Percentiles rank a stretch among this genome's conserved stretches.
phyloP scores from a whole-genome alignment of 495 filamentous ascomycete species.

The Penicillium daleae region DNA sequence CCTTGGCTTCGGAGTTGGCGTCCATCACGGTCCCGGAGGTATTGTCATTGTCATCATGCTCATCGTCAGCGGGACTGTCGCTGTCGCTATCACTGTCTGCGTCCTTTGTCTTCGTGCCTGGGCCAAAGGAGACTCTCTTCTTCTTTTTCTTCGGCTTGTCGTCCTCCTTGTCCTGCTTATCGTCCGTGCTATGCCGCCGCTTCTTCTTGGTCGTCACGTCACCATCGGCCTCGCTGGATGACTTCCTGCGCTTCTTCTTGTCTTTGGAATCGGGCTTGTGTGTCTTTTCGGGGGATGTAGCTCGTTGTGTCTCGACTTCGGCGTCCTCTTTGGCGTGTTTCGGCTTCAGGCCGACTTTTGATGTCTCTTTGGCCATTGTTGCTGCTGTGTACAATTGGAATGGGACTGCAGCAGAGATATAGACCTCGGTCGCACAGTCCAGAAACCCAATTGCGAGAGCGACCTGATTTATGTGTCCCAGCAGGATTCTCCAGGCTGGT shows the following conservation, averaged over 20 bases:
- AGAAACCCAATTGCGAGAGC: neutral
- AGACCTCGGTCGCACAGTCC: neutral
- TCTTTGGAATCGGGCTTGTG: constrained; percentile 25
- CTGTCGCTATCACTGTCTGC: constrained; percentile 30
- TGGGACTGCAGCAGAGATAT: neutral
- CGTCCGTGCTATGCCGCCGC: constrained; percentile 27
- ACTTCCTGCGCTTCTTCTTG: constrained; percentile 30
- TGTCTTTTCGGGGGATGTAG: constrained; percentile 17
- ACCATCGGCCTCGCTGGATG: constrained; percentile 17
- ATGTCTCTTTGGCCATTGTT: constrained; percentile 26
- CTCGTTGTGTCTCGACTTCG: constrained; percentile 22
- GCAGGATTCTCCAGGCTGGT: neutral
- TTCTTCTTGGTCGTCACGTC: constrained; percentile 27
- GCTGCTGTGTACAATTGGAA: neutral
- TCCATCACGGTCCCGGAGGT: constrained; percentile 18
- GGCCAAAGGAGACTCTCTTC: constrained; percentile 80
- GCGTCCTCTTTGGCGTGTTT: constrained; percentile 52
- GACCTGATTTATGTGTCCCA: neutral
- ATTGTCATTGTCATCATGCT: constrained; percentile 19
- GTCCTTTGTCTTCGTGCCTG: constrained; percentile 66
- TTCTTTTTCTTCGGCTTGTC: constrained; percentile 35
- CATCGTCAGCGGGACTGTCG: constrained; percentile 17
- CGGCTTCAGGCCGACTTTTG: constrained; percentile 72
- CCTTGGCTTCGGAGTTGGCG: constrained; percentile 18
- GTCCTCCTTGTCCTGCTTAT: constrained; percentile 31